Base-by-base conservation (phyloP, 495 filamentous ascomycete species). In the Daldinia vernicosa region DNA sequence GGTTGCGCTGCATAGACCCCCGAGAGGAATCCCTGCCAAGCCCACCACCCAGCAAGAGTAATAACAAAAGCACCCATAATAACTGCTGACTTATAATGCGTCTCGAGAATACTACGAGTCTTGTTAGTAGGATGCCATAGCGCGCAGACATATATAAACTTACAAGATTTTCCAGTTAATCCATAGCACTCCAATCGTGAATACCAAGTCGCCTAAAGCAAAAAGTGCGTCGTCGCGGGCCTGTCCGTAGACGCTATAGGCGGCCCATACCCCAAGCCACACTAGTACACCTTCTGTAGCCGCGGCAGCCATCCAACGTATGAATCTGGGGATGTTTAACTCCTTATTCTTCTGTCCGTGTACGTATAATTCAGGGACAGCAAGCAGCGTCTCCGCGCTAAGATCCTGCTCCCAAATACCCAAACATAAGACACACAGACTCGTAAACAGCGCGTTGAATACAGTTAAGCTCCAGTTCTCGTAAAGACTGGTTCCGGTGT, bases 401-500 rank as follows among this genome's bases (percentile, higher is more conserved):
- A 97, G 85, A 74, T 97, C 94, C 66, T 94, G 91, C 76, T 94
- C 93, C 75, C 95, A 94, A 66, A 96, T 91, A 33, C 92, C 94
- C 33, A 94, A 80, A 67, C 95, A 90, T 72, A 97, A 94, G 40
- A 96, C 92, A 28, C 91, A 88, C 9, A 97, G 84, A 28, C 92
- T 95, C 17, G 94, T 97, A 80, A 97, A 97, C 1, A 97, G 84
- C 8, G 91, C 93, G 76, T 97, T 97, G 84, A 97, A 95, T 82
- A 95, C 92, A 67, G 91, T 93, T 74, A 97, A 78, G 63, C 87
- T 89, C 87, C 91, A 93, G 3, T 88, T 87, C 80, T 97, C 94
- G 80, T 93, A 97, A 27, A 97, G 83, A 73, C 89, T 92, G 14
- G 94, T 97, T 11, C 94, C 94, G 0, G 92, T 95, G 76, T 95